Evolutionary conservation across 257 asterid species (phyloP), one percentile per base, ranked within the genome.

Genomic region (Gynochthodes officinalis): DNA sequence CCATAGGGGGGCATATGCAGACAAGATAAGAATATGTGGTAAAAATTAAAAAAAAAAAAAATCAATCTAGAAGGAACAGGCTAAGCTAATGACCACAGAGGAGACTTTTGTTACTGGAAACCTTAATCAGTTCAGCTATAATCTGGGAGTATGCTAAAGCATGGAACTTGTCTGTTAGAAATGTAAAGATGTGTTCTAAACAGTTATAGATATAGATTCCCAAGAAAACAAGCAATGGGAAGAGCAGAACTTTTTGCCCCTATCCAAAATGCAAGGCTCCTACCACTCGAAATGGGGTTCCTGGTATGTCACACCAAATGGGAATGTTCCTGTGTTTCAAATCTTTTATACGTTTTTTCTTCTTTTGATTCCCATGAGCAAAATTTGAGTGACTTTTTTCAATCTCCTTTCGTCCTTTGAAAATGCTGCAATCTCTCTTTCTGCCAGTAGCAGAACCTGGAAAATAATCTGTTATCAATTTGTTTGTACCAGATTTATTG

Each of bases 261-360:
- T 44, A 13, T 2, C 13, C 9, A 32, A 57, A 67, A 61, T 12
- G 69, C 37, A 50, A 48, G 50, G 50, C 25, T 49, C 73, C 73
- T 87, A 95, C 99, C 88, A 95, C 92, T 68, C 90, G 89, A 79
- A 95, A 95, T 75, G 95, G 81, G 23, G 98, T 90, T 81, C 98
- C 99, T 23, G 96, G 95, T 81, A 95, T 80, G 70, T 82, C 72
- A 82, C 98, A 95, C 99, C 98, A 95, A 72, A 64, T 4, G 57
- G 99, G 98, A 73, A 76, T 81, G 75, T 83, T 88, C 72, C 83
- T 90, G 77, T 73, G 89, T 76, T 92, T 92, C 62, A 88, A 82
- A 66, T 77, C 86, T 74, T 78, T 84, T 39, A 67, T 54, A 16
- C 69, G 72, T 52, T 75, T 84, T 81, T 81, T 88, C 82, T 81